These are phyloP conservation scores for Deinandra increscens DNA, from an alignment of 129 eudicot species.

Conservation along the genomic window DNA sequence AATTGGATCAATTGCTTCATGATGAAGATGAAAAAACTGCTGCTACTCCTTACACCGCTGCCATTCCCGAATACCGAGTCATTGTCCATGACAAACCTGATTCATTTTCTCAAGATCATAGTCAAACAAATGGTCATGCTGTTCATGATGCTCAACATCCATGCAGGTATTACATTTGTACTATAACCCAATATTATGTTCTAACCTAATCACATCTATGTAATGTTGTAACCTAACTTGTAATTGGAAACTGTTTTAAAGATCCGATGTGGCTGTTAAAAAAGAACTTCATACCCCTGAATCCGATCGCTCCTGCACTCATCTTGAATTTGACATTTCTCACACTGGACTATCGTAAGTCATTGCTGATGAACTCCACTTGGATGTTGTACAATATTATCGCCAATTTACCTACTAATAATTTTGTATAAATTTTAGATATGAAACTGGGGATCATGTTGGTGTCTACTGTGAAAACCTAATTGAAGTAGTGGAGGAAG, in stretches of 20 bases:
- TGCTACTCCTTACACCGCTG: constrained; percentile 91
- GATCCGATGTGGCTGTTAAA: constrained; percentile 79
- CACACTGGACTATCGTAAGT: constrained; percentile 75
- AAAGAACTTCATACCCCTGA: constrained; percentile 90
- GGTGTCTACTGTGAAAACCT: constrained; percentile 91
- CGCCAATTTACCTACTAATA: not conserved
- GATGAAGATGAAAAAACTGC: constrained; percentile 63
- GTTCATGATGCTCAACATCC: constrained; percentile 91
- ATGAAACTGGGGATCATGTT: constrained; percentile 97
- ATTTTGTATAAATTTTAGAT: constrained; percentile 38
- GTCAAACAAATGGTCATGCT: constrained; percentile 66
- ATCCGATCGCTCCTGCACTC: constrained; percentile 98
- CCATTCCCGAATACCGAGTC: constrained; percentile 81
- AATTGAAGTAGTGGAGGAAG: constrained; percentile 79
- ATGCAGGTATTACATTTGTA: constrained; percentile 55
- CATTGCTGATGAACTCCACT: constrained; percentile 1
- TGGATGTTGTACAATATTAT: not conserved
- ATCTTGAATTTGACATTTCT: constrained; percentile 91
- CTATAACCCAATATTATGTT: not conserved
- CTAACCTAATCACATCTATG: not conserved
- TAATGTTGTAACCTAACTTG: constrained; percentile 25
- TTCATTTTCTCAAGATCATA: constrained; percentile 30
- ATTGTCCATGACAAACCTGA: constrained; percentile 55
- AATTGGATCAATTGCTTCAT: constrained; percentile 79
- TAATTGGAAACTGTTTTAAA: constrained; percentile 24